Evolutionary conservation across 352 stramenopile species (phyloP).

Genomic region (Pythium scleroteichum): DNA sequence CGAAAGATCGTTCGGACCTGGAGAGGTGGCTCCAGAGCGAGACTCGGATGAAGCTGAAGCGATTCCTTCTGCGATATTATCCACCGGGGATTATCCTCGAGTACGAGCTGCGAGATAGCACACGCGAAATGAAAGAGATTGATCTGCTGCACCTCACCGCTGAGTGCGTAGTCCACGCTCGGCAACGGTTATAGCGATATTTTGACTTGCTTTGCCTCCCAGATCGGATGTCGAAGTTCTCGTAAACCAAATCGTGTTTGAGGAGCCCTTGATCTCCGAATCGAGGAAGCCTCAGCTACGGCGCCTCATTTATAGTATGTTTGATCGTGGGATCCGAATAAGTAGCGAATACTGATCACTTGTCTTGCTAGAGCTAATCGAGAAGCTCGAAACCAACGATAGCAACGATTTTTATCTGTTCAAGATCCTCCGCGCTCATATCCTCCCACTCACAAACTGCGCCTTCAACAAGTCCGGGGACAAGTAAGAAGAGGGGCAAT

Average conservation of each 20-base stretch:
- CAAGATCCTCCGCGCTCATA: slow-evolving; percentile 95
- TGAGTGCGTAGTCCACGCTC: slow-evolving; percentile 67
- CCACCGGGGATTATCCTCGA: slow-evolving; percentile 95
- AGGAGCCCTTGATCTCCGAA: slow-evolving; percentile 93
- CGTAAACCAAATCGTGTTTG: slow-evolving; percentile 95
- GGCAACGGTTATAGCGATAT: neutral
- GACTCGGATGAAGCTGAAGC: slow-evolving; percentile 92
- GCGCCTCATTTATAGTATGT: slow-evolving; percentile 91
- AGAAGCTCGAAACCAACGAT: slow-evolving; percentile 94
- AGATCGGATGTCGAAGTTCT: slow-evolving; percentile 93
- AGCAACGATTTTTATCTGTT: slow-evolving; percentile 96
- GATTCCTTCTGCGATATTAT: slow-evolving; percentile 95
- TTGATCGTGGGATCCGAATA: too few species aligned
- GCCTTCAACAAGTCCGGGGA: slow-evolving; percentile 97
- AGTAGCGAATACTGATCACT: neutral
- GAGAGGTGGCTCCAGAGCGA: too few species aligned
- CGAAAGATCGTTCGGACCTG: too few species aligned
- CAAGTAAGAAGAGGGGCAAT: slow-evolving; percentile 54
- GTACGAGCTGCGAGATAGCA: slow-evolving; percentile 94
- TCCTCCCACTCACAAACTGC: slow-evolving; percentile 95
- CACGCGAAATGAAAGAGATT: slow-evolving; percentile 94
- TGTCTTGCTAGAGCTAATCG: slow-evolving; percentile 83
- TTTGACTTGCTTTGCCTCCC: neutral
- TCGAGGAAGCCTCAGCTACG: slow-evolving; percentile 93
- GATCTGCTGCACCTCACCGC: slow-evolving; percentile 93